Evolutionary conservation across 2,329 filamentous ascomycete species (phyloP).

Genomic region (Stemphylium vesicarium): DNA sequence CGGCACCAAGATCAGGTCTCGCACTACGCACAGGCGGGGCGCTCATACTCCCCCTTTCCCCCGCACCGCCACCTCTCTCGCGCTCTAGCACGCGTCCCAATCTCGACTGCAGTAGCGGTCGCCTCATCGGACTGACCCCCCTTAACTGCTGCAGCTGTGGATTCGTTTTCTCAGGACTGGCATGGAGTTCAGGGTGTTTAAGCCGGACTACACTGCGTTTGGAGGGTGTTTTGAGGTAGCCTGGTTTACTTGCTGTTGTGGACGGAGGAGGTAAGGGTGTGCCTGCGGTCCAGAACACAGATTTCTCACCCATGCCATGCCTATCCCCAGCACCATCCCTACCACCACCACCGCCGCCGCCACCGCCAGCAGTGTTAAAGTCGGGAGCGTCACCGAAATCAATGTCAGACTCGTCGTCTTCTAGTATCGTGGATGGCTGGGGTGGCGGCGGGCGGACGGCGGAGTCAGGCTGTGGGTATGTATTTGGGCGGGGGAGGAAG

Average conservation of each 20-base stretch:
- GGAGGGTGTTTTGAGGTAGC: slow-evolving; percentile 57
- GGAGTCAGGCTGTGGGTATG: slow-evolving; percentile 25
- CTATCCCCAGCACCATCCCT: too few species aligned
- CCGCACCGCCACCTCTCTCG: neutral
- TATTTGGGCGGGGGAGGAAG: slow-evolving; percentile 20
- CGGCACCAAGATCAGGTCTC: slow-evolving; percentile 2
- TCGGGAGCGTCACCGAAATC: slow-evolving; percentile 12
- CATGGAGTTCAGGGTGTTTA: slow-evolving; percentile 37
- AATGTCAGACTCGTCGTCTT: slow-evolving; percentile 22
- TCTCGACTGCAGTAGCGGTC: neutral
- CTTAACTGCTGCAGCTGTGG: too few species aligned
- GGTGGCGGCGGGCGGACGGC: slow-evolving; percentile 16
- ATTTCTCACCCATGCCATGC: too few species aligned
- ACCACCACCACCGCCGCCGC: too few species aligned
- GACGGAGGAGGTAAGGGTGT: slow-evolving; percentile 31
- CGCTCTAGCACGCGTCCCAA: neutral
- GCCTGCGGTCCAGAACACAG: slow-evolving; percentile 33
- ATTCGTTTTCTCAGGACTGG: slow-evolving; percentile 32
- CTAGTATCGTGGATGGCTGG: slow-evolving; percentile 21
- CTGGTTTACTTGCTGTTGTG: slow-evolving; percentile 24
- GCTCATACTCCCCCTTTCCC: slow-evolving; percentile 27
- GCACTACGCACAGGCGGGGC: slow-evolving; percentile 34
- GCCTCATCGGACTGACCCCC: slow-evolving; percentile 2
- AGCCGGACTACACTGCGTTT: slow-evolving; percentile 47
- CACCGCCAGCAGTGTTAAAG: too few species aligned